Conservation (phyloP, 768 basidiomycete genomes). For the Leccinellum luteum region DNA sequence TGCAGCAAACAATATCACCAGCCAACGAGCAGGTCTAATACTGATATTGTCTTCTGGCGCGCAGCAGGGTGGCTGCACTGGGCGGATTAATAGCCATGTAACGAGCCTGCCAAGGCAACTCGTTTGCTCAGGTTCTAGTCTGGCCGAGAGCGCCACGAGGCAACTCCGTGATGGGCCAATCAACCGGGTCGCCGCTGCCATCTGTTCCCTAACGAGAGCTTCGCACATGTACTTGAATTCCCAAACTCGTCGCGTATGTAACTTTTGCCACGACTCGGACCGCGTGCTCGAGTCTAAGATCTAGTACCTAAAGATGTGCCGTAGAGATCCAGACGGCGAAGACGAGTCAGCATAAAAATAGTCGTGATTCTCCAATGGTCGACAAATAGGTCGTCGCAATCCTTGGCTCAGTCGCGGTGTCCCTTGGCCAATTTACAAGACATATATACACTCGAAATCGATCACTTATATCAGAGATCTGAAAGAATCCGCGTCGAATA, state of each 20-base stretch:
- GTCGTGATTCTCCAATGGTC: background rate
- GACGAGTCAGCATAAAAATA: background rate
- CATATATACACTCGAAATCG: background rate
- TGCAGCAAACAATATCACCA: background rate
- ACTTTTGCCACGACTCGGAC: background rate
- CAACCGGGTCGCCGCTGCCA: background rate
- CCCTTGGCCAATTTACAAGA: background rate
- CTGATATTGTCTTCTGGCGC: background rate
- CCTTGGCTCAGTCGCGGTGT: background rate
- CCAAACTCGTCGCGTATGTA: background rate
- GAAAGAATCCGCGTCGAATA: conserved; percentile 2
- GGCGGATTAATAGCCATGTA: background rate
- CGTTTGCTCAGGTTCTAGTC: background rate
- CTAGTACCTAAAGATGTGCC: background rate
- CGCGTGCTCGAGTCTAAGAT: background rate
- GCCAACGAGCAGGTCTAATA: background rate
- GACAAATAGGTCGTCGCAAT: background rate
- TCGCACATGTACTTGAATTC: background rate
- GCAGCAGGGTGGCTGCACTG: background rate
- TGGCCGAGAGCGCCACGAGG: conserved; percentile 2
- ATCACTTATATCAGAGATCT: conserved; percentile 6
- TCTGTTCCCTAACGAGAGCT: background rate
- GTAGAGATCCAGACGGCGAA: background rate
- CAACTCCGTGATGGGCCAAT: background rate
- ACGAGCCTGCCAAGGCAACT: background rate